Base-by-base conservation (phyloP, 139 green algal genomes). In the Tetraselmis chui region DNA sequence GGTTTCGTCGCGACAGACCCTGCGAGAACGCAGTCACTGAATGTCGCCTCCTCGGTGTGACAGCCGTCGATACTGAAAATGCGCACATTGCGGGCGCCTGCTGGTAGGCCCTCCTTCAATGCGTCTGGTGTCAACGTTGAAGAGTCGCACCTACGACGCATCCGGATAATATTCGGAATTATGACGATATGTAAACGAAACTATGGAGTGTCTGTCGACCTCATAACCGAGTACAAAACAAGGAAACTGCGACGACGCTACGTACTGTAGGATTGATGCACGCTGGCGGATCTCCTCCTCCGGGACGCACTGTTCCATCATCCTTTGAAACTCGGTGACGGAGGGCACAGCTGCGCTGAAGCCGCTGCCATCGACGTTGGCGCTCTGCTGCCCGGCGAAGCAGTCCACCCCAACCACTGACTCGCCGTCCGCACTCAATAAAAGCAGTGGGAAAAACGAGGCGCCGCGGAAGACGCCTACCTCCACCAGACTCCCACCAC, bases 11-110 rank as follows among this genome's bases (percentile, higher is more conserved):
- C n/a, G 23, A 32, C 76, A 31, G 23, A 25, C 1, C 29, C 26
- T n/a, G 76, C 82, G 76, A 79, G 11, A 1, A 27, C 18, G 26
- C 80, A 59, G 74, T 85, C 82, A 1, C n/a, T 25, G 2, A 31
- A 23, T 1, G 82, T 85, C 24, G 30, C 30, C 23, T 81, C 76
- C 28, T 1, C 76, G 76, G 82, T 85, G 77, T 85, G 82, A 25
- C 76, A 81, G 24, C 82, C 82, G 76, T 85, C 82, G 31, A 85
- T 78, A 76, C 76, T 82, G 82, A 85, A 85, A 1, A 85, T 76
- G 24, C 82, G 82, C 18, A 85, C 32, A 2, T 22, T 22, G 23
- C 58, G 23, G 79, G 45, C 18, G 45, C 18, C 45, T 5, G 45
- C 45, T 67, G 45, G 45, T 18, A 67, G 45, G 45, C 5, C 45